Conservation (phyloP, 306 rosid species). For the Pyrus bretschneideri region DNA sequence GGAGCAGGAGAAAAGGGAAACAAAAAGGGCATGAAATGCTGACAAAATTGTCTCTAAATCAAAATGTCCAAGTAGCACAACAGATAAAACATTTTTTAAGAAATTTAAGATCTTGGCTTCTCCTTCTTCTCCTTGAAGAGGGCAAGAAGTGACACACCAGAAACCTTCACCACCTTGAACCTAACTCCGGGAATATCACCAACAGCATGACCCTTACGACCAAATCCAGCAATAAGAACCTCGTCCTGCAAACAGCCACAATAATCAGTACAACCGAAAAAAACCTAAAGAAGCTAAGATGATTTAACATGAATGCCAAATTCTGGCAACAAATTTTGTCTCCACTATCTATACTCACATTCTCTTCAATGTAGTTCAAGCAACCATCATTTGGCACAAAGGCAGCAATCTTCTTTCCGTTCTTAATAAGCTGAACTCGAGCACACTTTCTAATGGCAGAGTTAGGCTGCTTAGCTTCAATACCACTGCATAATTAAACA, state of each 20-base stretch:
- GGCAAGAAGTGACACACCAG: conserved; percentile 57
- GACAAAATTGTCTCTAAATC: background rate
- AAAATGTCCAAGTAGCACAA: background rate
- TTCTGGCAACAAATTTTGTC: background rate
- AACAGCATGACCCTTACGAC: conserved; percentile 55
- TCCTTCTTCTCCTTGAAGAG: conserved; percentile 65
- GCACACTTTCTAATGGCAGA: conserved; percentile 69
- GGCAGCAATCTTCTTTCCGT: conserved; percentile 64
- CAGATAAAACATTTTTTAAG: background rate
- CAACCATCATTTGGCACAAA: conserved; percentile 69
- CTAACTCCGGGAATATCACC: conserved; percentile 71
- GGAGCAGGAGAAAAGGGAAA: background rate
- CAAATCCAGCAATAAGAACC: conserved; percentile 60
- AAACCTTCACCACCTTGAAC: conserved; percentile 66
- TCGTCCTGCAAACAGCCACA: conserved; percentile 39
- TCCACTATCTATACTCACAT: conserved; percentile 30
- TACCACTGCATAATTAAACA: conserved; percentile 36
- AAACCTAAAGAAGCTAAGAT: too few species aligned
- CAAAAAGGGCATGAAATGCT: background rate
- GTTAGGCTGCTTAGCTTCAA: conserved; percentile 66
- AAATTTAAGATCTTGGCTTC: conserved; percentile 53
- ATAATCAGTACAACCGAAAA: background rate
- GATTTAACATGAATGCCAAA: background rate
- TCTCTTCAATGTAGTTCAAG: conserved; percentile 54
- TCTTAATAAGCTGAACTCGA: conserved; percentile 56